These are phyloP conservation scores for Saccharomyces hybrid DNA, from an alignment of 1,139 yeast genomes.

Conservation along the genomic window DNA sequence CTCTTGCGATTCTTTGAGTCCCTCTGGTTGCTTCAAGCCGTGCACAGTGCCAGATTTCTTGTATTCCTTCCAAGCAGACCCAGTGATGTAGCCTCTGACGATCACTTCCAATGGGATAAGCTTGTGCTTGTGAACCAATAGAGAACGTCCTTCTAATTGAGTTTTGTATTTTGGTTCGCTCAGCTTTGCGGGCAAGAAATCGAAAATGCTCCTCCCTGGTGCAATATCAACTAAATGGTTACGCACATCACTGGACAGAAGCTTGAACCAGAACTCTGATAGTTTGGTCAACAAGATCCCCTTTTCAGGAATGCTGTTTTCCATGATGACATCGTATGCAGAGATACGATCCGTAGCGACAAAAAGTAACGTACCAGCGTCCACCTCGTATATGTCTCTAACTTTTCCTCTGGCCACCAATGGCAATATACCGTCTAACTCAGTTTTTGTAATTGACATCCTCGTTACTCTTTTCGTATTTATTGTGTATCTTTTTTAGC, in stretches of 20 bases:
- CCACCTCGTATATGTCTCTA: constrained; percentile 86
- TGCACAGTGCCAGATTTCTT: constrained; percentile 75
- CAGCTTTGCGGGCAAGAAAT: constrained; percentile 53
- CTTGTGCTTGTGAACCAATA: constrained; percentile 75
- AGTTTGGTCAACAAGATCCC: constrained; percentile 82
- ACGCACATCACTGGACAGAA: constrained; percentile 49
- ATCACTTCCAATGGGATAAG: constrained; percentile 91
- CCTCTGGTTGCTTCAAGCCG: constrained; percentile 49
- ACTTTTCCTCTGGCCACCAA: constrained; percentile 89
- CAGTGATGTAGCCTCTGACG: constrained; percentile 95
- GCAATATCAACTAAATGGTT: constrained; percentile 51
- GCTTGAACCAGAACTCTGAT: constrained; percentile 87
- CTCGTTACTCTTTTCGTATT: background rate
- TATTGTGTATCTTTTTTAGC: background rate
- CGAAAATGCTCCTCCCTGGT: constrained; percentile 44
- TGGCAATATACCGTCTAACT: constrained; percentile 71
- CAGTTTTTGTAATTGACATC: constrained; percentile 36
- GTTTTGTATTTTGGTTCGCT: constrained; percentile 49
- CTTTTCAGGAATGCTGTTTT: constrained; percentile 81
- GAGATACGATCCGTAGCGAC: constrained; percentile 97
- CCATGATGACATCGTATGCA: constrained; percentile 95
- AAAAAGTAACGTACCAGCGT: constrained; percentile 63
- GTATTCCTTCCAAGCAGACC: constrained; percentile 97
- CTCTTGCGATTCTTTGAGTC: constrained; percentile 72
- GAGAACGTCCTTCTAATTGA: constrained; percentile 70